Evolutionary conservation across 305 asterid species (phyloP).

Genomic region (Fraxinus angustifolia): DNA sequence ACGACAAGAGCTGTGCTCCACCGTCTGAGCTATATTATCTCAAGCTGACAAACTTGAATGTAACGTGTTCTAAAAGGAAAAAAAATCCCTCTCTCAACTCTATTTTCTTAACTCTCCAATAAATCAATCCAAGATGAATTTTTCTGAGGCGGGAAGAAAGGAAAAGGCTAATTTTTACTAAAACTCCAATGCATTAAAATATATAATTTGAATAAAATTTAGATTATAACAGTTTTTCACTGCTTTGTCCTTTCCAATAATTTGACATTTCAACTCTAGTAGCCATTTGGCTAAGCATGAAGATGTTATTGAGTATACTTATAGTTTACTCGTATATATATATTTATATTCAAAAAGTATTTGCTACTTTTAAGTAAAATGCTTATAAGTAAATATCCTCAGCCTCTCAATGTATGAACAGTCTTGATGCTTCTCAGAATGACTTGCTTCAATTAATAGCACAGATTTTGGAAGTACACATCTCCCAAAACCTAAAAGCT

Average conservation of each 20-base stretch:
- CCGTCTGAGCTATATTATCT: background rate
- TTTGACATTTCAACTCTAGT: background rate
- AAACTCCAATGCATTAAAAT: background rate
- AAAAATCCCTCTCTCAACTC: background rate
- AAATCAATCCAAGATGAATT: background rate
- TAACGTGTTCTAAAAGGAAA: background rate
- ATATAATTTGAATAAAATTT: background rate
- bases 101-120: background rate
- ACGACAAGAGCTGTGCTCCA: background rate
- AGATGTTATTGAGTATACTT: background rate
- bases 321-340: background rate
- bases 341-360: background rate
- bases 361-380: background rate
- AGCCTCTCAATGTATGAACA: background rate
- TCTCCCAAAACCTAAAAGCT: background rate
- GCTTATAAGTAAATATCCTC: background rate
- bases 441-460: background rate
- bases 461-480: background rate
- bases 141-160: background rate
- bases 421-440: background rate
- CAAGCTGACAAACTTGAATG: background rate
- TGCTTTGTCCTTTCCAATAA: background rate
- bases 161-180: background rate
- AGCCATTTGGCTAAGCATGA: background rate
- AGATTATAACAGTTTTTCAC: background rate